These are phyloP conservation scores for Leccinellum luteum DNA, from an alignment of 768 basidiomycete species.

Conservation along the genomic window DNA sequence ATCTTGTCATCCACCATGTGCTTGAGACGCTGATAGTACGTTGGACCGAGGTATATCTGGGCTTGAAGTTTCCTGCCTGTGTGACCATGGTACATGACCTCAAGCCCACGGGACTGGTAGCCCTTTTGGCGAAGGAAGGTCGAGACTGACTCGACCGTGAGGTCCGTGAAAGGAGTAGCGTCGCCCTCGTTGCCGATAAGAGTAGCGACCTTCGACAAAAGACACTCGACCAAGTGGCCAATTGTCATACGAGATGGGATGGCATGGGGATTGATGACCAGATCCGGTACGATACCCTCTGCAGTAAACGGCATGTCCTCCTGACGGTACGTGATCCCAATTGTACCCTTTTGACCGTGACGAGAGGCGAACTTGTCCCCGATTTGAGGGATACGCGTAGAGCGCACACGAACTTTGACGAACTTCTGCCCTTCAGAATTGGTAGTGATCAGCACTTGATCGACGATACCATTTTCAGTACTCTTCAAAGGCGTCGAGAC, in stretches of 20 bases:
- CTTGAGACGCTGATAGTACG: conserved; percentile 97
- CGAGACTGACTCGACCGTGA: conserved; percentile 99
- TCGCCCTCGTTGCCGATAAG: conserved; percentile 97
- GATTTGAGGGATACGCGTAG: conserved; percentile 95
- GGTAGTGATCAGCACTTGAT: conserved; percentile 95
- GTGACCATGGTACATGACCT: conserved; percentile 99
- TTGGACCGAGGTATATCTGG: conserved; percentile 97
- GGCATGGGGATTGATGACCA: conserved; percentile 98
- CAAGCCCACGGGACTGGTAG: conserved; percentile 95
- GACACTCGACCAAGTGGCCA: conserved; percentile 97
- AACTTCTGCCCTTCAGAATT: conserved; percentile 97
- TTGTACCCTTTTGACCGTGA: conserved; percentile 99
- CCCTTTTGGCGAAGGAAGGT: conserved; percentile 81
- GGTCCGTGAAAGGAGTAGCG: conserved; percentile 96
- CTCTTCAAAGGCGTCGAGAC: conserved; percentile 97
- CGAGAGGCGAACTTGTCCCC: conserved; percentile 99
- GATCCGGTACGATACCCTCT: conserved; percentile 94
- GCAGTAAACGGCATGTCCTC: conserved; percentile 99
- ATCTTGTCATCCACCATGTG: conserved; percentile 99
- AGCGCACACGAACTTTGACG: conserved; percentile 95
- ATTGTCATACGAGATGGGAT: conserved; percentile 99
- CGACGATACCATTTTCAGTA: conserved; percentile 96
- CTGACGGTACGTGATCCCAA: conserved; percentile 98
- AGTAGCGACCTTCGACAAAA: conserved; percentile 94
- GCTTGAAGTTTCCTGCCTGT: conserved; percentile 98